Evolutionary conservation across 805 yeast species (phyloP), one percentile per base, ranked within the genome.

Genomic region (Soucietia sequanensis): DNA sequence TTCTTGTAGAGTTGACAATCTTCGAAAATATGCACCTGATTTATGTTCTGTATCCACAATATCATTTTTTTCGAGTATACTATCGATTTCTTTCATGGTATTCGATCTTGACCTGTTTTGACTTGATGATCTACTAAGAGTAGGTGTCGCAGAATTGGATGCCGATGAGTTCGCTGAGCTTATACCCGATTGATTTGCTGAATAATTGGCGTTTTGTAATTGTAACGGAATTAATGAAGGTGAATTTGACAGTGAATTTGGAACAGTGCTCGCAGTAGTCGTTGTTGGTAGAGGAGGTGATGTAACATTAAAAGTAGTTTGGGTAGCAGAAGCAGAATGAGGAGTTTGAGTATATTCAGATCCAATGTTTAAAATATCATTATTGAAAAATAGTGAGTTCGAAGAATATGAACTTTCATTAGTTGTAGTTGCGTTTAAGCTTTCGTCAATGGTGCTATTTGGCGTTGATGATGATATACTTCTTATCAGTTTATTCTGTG

Each of bases 1-100:
- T 39, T 82, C 89, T 8, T 79, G 81, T 11, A 83, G 54, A 0
- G 83, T 78, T 0, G 87, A 80, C 25, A 82, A 55, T 40, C 88
- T 66, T 47, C 81, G 68, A 58, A 80, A 79, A 50, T 80, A 80
- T 16, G 84, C 86, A 15, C 76, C 76, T 24, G 77, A 75, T 45
- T 71, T 76, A 27, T 65, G 73, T 29, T 72, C 77, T 2, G 68
- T 57, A 34, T 67, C 71, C 12, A 58, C 67, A 25, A 43, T 52
- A 20, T 62, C 71, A 38, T 54, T 58, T 33, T 60, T 60, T 31
- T 66, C 70, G 22, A 65, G 45, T 21, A 64, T 55, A 27, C 42
- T 50, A 35, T 64, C 66, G 9, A 62, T 56, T 34, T 63, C 69
- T 30, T 48, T 55, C 25, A 62, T 40, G 0, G 69, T 62, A 32